phyloP scores from a whole-genome alignment of 2,329 filamentous ascomycete species.

The Xylaria arbuscula region DNA sequence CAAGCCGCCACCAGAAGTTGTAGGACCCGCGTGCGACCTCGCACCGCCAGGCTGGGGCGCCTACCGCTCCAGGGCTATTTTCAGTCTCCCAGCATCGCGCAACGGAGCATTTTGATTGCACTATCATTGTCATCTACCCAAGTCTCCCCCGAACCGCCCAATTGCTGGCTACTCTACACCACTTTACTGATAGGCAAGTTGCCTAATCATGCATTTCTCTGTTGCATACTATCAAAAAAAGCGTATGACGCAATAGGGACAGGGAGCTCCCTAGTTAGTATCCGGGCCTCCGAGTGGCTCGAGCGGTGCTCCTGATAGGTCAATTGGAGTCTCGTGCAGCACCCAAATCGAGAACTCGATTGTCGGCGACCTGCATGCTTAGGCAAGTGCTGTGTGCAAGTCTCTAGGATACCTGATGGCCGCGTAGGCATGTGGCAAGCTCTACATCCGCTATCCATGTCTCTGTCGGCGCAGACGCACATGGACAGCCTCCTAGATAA shows the following conservation, averaged over 20 bases:
- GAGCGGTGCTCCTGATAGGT: constrained; percentile 43
- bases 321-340: constrained; percentile 40
- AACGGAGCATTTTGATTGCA: constrained; percentile 12
- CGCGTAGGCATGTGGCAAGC: constrained; percentile 8
- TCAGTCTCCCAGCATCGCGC: constrained; percentile 9
- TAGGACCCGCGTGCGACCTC: constrained; percentile 2
- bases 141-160: background rate
- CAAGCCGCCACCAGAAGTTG: constrained; percentile 6
- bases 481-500: constrained; percentile 8
- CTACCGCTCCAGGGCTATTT: constrained; percentile 26
- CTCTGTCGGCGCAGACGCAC: constrained; percentile 5
- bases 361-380: constrained; percentile 15
- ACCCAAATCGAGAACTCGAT: constrained; percentile 27
- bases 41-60: constrained; percentile 1
- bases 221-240: constrained; percentile 9
- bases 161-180: constrained; percentile 8
- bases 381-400: constrained; percentile 22
- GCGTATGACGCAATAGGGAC: constrained; percentile 36
- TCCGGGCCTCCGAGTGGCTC: constrained; percentile 27
- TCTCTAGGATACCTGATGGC: background rate
- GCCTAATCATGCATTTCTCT: constrained; percentile 15
- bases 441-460: background rate
- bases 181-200: constrained; percentile 20
- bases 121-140: background rate
- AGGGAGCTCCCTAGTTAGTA: constrained; percentile 17